Evolutionary conservation across 2,329 filamentous ascomycete genomes (phyloP), one percentile per base, ranked within the genome.

Genomic region (Penicillium sumatraense): DNA sequence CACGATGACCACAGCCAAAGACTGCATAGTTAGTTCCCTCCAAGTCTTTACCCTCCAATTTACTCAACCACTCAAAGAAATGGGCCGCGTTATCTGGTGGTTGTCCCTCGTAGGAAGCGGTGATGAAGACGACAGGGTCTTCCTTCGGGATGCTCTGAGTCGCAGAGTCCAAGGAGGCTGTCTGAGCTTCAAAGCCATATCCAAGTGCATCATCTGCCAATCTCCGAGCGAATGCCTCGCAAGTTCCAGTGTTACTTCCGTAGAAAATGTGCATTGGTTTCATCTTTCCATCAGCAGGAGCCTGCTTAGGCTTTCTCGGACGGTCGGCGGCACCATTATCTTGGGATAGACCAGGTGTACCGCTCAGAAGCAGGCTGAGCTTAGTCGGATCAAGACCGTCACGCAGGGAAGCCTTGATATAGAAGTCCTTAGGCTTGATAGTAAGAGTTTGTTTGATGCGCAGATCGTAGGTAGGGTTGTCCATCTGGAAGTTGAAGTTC

Each of bases 231-330:
- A 91, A 79, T 1, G 85, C 80, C 70, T 91, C 87, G 68, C 89
- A 92, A 1, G 89, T 92, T 0, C 89, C 89, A 2, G 85, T 86
- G 67, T 91, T 90, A 16, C 86, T 89, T 2, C 89, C 89, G 65
- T 89, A 92, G 40, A 87, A 82, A 18, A 93, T 82, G n/a, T 82
- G 82, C 60, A 93, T 76, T 1, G 79, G 77, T 60, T 80, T 80
- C 21, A 69, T 61, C 14, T 68, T 51, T 3, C 52, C 57, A 40
- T 49, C 51, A 3, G 45, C 44, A n/a, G 58, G 51, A 7, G 51
- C 44, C 1, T 46, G 52, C 38, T 62, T 63, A 5, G 57, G 61
- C 51, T 69, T 68, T 16, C 58, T 59, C 20, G 64, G 60, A n/a
- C 60, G 57, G 47, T 58, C 56, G 5, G 49, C 51, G 11, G 54